Conservation (phyloP, 163 green algal genomes). For the Chlorella variabilis region DNA sequence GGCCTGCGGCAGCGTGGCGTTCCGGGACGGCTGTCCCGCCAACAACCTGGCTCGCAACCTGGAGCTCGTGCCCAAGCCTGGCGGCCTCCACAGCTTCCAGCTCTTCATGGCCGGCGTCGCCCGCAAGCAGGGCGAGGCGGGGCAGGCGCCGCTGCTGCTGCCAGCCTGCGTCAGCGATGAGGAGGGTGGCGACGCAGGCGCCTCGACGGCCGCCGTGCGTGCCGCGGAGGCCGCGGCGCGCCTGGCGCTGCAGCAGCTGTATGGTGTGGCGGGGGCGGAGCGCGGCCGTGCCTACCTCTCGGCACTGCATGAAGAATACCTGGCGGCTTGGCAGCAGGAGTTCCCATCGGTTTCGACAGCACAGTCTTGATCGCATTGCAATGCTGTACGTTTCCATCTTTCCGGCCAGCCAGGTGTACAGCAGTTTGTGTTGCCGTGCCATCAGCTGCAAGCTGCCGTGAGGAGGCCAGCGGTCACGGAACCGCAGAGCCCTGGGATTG, state of each 20-base stretch:
- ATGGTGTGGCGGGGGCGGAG: background rate
- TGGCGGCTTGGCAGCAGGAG: background rate
- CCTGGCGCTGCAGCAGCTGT: background rate
- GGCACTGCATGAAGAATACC: background rate
- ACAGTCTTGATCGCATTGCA: background rate
- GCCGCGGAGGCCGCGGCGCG: no score
- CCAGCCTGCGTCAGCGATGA: no score
- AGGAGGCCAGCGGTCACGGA: no score
- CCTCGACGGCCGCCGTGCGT: no score
- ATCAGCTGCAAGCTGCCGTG: no score
- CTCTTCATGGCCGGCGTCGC: background rate
- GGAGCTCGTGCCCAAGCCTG: background rate
- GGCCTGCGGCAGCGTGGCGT: background rate
- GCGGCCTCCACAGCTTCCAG: background rate
- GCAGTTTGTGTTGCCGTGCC: no score
- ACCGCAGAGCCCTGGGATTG: no score
- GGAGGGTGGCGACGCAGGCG: no score
- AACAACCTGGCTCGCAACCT: background rate
- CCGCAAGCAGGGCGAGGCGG: background rate
- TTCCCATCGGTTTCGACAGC: background rate
- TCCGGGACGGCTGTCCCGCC: background rate
- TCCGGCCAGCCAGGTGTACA: no score
- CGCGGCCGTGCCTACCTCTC: background rate
- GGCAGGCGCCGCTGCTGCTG: no score
- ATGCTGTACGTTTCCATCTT: no score